Evolutionary conservation across 2,329 filamentous ascomycete species (phyloP).

Genomic region (Aureobasidium melanogenum): DNA sequence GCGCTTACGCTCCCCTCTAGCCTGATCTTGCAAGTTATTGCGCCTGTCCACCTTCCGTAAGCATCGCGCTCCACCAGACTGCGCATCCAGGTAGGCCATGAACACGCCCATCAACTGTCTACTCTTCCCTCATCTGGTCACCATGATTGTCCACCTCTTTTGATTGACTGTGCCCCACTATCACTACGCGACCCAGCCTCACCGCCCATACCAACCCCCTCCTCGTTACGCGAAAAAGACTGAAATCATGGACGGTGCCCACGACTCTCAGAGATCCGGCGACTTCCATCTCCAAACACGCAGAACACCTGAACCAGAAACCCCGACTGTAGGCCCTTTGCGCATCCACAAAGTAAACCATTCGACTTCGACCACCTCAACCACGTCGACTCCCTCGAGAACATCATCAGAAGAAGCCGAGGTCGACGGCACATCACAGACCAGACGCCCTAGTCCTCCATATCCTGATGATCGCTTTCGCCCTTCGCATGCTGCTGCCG

Average conservation of each 20-base stretch:
- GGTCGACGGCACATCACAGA: conserved; percentile 51
- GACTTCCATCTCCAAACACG: conserved; percentile 65
- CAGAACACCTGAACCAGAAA: conserved; percentile 39
- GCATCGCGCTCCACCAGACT: not conserved
- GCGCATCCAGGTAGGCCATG: not conserved
- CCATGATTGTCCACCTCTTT: conserved; percentile 1
- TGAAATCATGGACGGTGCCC: conserved; percentile 1
- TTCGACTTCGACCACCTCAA: conserved; percentile 21
- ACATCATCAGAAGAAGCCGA: conserved; percentile 50
- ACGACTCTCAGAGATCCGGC: conserved; percentile 37
- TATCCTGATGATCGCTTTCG: conserved; percentile 36
- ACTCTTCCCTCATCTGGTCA: not conserved
- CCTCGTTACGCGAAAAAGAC: not conserved
- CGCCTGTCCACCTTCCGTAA: not conserved
- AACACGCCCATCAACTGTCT: not conserved
- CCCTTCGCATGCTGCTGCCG: conserved; percentile 26
- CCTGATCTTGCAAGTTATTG: not conserved
- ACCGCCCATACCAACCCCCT: conserved; percentile 2
- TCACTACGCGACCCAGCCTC: not conserved
- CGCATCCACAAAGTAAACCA: conserved; percentile 71
- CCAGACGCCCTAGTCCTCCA: conserved; percentile 43
- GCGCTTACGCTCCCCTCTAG: conserved; percentile 9
- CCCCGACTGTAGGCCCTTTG: conserved; percentile 66
- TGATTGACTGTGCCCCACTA: not conserved
- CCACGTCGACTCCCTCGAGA: conserved; percentile 42